A percentile compares a stretch with the other conserved stretches of the same genome.
These are phyloP conservation scores for Cryptococcus jaspeensis DNA, from an alignment of 1,284 basidiomycete species.

Conservation along the genomic window DNA sequence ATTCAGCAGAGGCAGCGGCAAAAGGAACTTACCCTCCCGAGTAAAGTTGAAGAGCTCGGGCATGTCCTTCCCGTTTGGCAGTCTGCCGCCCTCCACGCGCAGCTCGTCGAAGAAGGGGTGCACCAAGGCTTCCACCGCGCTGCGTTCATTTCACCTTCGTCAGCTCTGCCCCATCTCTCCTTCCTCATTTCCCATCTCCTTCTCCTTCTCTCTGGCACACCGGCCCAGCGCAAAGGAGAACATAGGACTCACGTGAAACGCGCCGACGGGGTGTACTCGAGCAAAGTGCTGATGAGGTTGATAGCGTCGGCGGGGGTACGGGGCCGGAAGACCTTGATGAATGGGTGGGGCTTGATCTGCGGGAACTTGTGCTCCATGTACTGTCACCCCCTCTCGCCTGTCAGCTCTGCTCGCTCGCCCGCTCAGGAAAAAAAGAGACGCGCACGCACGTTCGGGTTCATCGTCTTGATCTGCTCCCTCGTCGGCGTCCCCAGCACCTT, in stretches of 20 bases:
- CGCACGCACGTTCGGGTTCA: constrained; percentile 84
- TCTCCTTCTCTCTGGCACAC: too few relatives aligned
- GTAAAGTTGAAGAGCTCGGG: constrained; percentile 95
- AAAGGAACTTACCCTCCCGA: constrained; percentile 71
- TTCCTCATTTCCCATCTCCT: too few relatives aligned
- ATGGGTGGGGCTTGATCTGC: constrained; percentile 96
- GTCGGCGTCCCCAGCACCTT: constrained; percentile 98
- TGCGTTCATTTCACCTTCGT: constrained; percentile 11
- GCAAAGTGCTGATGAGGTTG: constrained; percentile 87
- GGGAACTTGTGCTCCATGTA: constrained; percentile 99
- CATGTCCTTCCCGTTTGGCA: constrained; percentile 97
- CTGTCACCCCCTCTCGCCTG: constrained; percentile 30
- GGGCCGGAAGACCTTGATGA: constrained; percentile 97
- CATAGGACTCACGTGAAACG: constrained; percentile 60
- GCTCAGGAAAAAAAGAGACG: background rate
- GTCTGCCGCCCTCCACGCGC: constrained; percentile 78
- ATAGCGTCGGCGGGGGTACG: constrained; percentile 95
- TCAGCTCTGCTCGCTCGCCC: background rate
- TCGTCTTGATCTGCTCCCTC: constrained; percentile 99
- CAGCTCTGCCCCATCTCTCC: background rate
- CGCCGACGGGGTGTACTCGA: constrained; percentile 95
- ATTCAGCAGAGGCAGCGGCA: background rate
- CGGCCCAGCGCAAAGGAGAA: too few relatives aligned
- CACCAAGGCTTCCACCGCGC: constrained; percentile 85
- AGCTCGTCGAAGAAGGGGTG: constrained; percentile 99